These are phyloP conservation scores for Prunus armeniaca DNA, from an alignment of 306 rosid genomes.

Conservation along the genomic window DNA sequence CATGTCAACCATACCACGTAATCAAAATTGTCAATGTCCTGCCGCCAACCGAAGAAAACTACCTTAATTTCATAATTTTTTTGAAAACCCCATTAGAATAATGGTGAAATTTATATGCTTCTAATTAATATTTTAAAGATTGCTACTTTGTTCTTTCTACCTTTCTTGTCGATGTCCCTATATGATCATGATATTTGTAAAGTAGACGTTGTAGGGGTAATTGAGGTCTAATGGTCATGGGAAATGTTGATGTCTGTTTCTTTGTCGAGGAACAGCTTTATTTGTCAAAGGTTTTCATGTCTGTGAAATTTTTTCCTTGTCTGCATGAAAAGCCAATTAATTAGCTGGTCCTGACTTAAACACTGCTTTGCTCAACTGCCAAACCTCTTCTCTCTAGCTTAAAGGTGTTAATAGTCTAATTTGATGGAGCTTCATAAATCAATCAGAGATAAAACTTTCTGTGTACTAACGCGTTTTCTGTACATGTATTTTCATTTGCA, in stretches of 20 bases:
- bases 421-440: background rate
- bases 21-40: slow-evolving; percentile 43
- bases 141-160: slow-evolving; percentile 1
- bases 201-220: slow-evolving; percentile 29
- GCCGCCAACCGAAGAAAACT: slow-evolving; percentile 6
- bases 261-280: slow-evolving; percentile 32
- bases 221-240: slow-evolving; percentile 28
- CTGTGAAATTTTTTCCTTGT: slow-evolving; percentile 18
- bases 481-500: background rate
- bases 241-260: slow-evolving; percentile 33
- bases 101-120: background rate
- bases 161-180: slow-evolving; percentile 29
- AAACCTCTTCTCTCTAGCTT: background rate
- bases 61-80: background rate
- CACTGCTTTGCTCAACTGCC: slow-evolving; percentile 4
- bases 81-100: background rate
- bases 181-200: slow-evolving; percentile 6
- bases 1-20: slow-evolving; percentile 61
- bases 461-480: no score
- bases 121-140: background rate
- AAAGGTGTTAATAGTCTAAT: background rate
- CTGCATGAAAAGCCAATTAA: slow-evolving; percentile 33
- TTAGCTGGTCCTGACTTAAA: slow-evolving; percentile 19
- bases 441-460: background rate
- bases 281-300: slow-evolving; percentile 36